Evolutionary conservation across 2,329 filamentous ascomycete species (phyloP), one percentile per base, ranked within the genome.

Genomic region (Didymella lethalis): DNA sequence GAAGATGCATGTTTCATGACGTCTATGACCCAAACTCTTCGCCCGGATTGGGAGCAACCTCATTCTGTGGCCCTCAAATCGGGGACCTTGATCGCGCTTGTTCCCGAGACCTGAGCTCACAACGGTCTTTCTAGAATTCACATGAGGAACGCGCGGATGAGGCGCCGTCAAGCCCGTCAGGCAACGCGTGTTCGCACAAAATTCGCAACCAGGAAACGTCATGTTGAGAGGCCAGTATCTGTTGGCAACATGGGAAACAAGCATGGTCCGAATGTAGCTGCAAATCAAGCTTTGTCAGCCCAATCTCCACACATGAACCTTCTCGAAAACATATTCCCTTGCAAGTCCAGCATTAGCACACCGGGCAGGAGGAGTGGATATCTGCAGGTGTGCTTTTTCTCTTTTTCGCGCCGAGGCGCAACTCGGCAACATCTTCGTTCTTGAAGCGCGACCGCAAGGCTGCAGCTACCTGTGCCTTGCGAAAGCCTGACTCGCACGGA

Each of bases 341-440:
- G 50, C 50, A 54, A 47, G 36, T 18, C 49, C 38, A 16, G 36
- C 36, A 20, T 10, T n/a, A 11, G 36, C 36, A 40, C 20, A 20
- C 11, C 18, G n/a, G 44, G 28, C 31, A 31, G 16, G 34, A 18
- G 18, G 25, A 47, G 46, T 59, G 55, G 38, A 45, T 46, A 45
- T 29, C 20, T 20, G 36, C 36, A 40, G 36, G 32, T 46, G 45
- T 28, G 40, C 52, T 38, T 58, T 54, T 32, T 58, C 49, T 44
- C 44, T 43, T 20, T 54, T 26, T 32, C 56, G 57, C 57, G 51
- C 57, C 52, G 57, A 60, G 48, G 52, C 57, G 57, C 57, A 52
- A 47, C 57, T 60, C 52, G 57, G 57, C 52, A 48, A 36, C 43
- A 16, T 55, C 41, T 50, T 32, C 38, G 46, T 26, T 46, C n/a